Percentiles rank a stretch among this genome's conserved stretches.
These are phyloP conservation scores for Talaromyces sp. DNA, from an alignment of 2,329 filamentous ascomycete genomes.

Conservation along the genomic window DNA sequence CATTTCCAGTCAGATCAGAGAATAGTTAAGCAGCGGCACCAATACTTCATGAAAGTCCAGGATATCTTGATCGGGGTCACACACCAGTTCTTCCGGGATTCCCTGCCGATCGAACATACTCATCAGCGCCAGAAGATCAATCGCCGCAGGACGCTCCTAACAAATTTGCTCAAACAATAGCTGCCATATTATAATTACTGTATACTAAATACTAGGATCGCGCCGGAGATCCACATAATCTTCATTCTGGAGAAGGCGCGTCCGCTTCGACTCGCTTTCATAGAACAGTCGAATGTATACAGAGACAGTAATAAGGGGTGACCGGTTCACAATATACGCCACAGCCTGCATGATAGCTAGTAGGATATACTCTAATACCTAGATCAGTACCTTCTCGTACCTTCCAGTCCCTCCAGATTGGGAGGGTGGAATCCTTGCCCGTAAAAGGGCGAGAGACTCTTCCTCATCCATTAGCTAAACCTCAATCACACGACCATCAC, in stretches of 20 bases:
- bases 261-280: conserved; percentile 33
- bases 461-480: conserved; percentile 16
- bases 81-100: conserved; percentile 12
- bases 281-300: conserved; percentile 45
- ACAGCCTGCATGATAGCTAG: conserved; percentile 26
- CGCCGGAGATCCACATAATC: conserved; percentile 36
- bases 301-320: conserved; percentile 32
- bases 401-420: conserved; percentile 7
- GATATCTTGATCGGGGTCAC: not conserved
- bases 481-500: conserved; percentile 6
- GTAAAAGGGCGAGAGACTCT: conserved; percentile 13
- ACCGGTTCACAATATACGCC: conserved; percentile 27
- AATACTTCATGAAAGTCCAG: not conserved
- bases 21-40: not conserved
- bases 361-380: not conserved
- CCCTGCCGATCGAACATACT: conserved; percentile 22
- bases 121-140: conserved; percentile 20
- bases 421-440: conserved; percentile 1
- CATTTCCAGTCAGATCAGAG: not conserved
- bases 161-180: conserved; percentile 33
- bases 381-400: conserved; percentile 11
- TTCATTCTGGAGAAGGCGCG: conserved; percentile 26
- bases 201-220: conserved; percentile 37
- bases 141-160: conserved; percentile 2
- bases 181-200: conserved; percentile 42